Evolutionary conservation across 768 basidiomycete species (phyloP).

Genomic region (Leccinum disarticulatum): DNA sequence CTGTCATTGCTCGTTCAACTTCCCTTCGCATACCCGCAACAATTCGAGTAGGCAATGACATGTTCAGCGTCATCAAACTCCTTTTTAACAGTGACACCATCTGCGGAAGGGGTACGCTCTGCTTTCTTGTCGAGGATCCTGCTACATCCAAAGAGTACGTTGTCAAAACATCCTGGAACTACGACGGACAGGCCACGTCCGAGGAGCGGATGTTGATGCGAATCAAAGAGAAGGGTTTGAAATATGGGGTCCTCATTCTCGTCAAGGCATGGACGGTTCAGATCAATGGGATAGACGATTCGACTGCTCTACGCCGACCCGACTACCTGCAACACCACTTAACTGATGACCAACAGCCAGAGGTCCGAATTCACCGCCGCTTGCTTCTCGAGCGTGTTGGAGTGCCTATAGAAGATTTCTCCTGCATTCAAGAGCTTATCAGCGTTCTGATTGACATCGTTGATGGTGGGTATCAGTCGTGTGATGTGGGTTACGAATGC

Average conservation of each 20-base stretch:
- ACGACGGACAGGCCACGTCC: not conserved
- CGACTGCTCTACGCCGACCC: not conserved
- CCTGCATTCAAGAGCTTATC: not conserved
- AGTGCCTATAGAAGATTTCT: not conserved
- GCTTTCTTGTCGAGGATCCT: not conserved
- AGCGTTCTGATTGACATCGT: slow-evolving; percentile 1
- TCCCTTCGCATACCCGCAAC: not conserved
- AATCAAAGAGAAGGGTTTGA: not conserved
- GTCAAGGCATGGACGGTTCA: not conserved
- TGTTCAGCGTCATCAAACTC: not conserved
- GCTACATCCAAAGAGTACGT: not conserved
- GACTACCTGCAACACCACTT: not conserved
- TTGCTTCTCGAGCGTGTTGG: not conserved
- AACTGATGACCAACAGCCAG: not conserved
- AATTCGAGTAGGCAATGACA: not conserved
- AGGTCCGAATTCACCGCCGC: not conserved
- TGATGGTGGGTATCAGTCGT: not conserved
- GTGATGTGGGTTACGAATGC: not conserved
- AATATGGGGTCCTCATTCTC: not conserved
- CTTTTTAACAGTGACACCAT: not conserved
- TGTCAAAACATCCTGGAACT: not conserved
- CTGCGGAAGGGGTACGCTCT: not conserved
- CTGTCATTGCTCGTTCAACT: not conserved
- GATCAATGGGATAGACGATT: not conserved
- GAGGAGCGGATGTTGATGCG: not conserved